Evolutionary conservation across 805 yeast genomes (phyloP), one percentile per base, ranked within the genome.

Genomic region (Hemisphaericaspora nanyangensis): DNA sequence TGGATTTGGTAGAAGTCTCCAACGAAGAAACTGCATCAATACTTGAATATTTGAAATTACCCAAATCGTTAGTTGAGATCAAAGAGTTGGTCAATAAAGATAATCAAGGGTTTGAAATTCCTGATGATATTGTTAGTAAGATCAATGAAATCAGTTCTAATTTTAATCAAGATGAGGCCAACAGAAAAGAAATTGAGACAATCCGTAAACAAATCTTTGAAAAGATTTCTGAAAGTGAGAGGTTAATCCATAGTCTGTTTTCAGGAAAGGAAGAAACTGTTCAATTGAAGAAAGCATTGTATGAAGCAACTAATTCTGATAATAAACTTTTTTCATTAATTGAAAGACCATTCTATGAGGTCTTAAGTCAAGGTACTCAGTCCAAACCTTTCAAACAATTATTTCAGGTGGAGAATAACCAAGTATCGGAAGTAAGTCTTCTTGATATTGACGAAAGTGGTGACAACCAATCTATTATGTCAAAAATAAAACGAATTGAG

Each of bases 1-100:
- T 80, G 32, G 97, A 90, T 44, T 73, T 73, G 43, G 74, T 79
- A 17, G 90, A 85, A 40, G 74, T 89, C 7, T 83, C 95, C 0
- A 79, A 87, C 51, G 85, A 86, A 57, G 93, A 90, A 54, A 71
- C 84, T 34, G 60, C 72, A 2, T 85, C 96, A 1, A 86, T 86
- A 7, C 70, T 89, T 42, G 98, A 89, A 51, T 88, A 76, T 49
- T 73, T 88, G 47, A 82, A 82, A 40, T 66, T 91, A 39, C 96
- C 96, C 2, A 70, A 70, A 31, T 74, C 85, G 2, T 59, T 86
- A 26, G 72, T 65, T 12, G 79, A 75, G 17, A 55, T 86, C 30
- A 78, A 76, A 45, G 63, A 63, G 40, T 55, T 65, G n/a, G 48
- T 61, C 6, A 50, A 45, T 4, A 45, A 46, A 1, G 29, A 36